Evolutionary conservation across 2,329 filamentous ascomycete species (phyloP).

Genomic region (Calonectria hawksworthii): DNA sequence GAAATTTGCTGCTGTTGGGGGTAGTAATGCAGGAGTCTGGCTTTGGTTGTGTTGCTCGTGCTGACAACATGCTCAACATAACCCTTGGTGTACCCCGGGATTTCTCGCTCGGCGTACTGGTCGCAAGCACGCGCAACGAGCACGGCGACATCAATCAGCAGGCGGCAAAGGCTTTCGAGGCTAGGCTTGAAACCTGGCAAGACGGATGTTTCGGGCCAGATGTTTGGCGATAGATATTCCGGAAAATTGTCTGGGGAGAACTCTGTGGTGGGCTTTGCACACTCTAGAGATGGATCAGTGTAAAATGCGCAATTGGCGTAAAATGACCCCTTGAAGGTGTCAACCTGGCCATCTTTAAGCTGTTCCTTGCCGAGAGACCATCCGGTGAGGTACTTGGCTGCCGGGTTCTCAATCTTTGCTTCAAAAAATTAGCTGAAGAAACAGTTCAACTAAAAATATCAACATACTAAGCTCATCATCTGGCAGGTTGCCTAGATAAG

Average conservation of each 20-base stretch:
- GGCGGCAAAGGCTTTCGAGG: conserved; percentile 80
- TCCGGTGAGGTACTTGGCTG: conserved; percentile 76
- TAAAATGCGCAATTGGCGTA: conserved; percentile 89
- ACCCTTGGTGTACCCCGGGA: conserved; percentile 80
- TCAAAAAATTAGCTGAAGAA: conserved; percentile 4
- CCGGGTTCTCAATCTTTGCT: conserved; percentile 71
- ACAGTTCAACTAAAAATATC: background rate
- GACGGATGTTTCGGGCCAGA: conserved; percentile 81
- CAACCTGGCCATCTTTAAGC: conserved; percentile 81
- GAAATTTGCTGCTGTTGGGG: conserved; percentile 66
- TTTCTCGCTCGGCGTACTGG: conserved; percentile 83
- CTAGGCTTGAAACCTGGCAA: conserved; percentile 83
- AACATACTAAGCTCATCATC: conserved; percentile 75
- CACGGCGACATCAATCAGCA: conserved; percentile 92
- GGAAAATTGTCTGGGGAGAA: conserved; percentile 77
- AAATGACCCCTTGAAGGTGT: conserved; percentile 86
- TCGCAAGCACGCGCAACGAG: conserved; percentile 94
- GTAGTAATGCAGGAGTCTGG: conserved; percentile 93
- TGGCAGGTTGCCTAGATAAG: conserved; percentile 87
- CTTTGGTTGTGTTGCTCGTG: conserved; percentile 90
- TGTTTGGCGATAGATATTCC: conserved; percentile 90
- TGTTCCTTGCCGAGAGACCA: conserved; percentile 89
- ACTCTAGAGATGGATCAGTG: conserved; percentile 72
- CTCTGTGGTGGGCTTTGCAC: conserved; percentile 70
- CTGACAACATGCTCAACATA: conserved; percentile 91